Base-by-base conservation (phyloP, 495 filamentous ascomycete species). In the Penicillium paxilli region DNA sequence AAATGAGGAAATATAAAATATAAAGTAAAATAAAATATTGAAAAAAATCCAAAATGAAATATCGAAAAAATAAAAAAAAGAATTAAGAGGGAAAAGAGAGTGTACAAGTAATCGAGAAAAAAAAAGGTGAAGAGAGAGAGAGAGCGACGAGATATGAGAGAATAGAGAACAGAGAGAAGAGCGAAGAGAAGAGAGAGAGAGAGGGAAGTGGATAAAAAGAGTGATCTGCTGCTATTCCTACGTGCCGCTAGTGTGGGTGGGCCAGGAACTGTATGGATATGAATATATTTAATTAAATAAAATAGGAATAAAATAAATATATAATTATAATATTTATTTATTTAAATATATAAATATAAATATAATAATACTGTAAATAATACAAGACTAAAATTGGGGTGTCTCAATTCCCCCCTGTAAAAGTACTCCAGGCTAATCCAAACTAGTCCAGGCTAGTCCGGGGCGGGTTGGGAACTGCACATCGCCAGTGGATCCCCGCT, bases 141-240 rank as follows among this genome's bases (percentile, higher is more conserved):
- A 62, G 70, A 71, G 69, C 70, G 64, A 72, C 62, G 62, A 54
- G 65, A 56, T 55, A 61, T 62, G 66, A 57, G 52, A 32, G 24
- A 35, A 59, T 58, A 63, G 62, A 50, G 21, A 28, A n/a, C n/a
- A n/a, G 69, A 71, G 64, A 72, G 64, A 63, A 54, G 65, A 56
- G 57, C 62, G 64, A 67, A 57, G 52, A 32, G 24, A 35, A 59
- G 60, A 63, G 62, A 50, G 21, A 28, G 55, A 45, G 61, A 51
- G 50, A 58, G 52, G 60, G n/a, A n/a, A n/a, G 68, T 75, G 71
- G 70, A 71, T 73, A 73, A 74, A 70, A 76, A 64, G 64, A 68
- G 58, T 73, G 73, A 76, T 76, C 73, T 76, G 67, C 72, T 59
- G 44, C 55, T 55, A 57, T 67, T 69, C 64, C 64, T 70, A 70